Evolutionary conservation across 441 rosid genomes (phyloP).

Genomic region (Flueggea neowawraea): DNA sequence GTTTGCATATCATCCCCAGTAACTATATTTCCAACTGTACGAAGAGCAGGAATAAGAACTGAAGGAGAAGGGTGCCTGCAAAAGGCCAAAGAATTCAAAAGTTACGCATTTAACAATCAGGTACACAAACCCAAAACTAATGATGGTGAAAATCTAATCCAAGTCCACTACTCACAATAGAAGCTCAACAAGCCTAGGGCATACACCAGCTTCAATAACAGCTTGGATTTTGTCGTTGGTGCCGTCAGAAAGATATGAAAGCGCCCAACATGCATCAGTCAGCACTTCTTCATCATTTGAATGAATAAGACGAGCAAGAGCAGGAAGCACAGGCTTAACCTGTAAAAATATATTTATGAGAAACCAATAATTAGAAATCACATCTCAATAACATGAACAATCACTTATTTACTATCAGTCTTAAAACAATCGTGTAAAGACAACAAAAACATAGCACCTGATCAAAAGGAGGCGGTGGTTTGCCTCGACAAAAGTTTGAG

Average conservation of each 20-base stretch:
- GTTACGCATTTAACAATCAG: neutral
- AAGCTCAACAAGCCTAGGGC: conserved; percentile 69
- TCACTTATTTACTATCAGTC: no score
- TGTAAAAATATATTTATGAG: conserved; percentile 15
- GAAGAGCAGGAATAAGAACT: conserved; percentile 90
- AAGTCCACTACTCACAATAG: conserved; percentile 46
- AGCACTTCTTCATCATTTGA: conserved; percentile 86
- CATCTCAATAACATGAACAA: no score
- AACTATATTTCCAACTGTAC: conserved; percentile 81
- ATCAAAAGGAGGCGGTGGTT: conserved; percentile 88
- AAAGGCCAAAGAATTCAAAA: conserved; percentile 8
- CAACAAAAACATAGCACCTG: conserved; percentile 33
- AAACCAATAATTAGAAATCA: neutral
- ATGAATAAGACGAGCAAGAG: conserved; percentile 61
- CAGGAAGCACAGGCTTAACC: conserved; percentile 86
- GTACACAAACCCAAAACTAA: neutral
- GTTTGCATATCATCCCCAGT: conserved; percentile 89
- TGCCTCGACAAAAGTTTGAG: conserved; percentile 89
- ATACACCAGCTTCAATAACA: conserved; percentile 72
- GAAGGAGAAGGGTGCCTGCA: conserved; percentile 77
- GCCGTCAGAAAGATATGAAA: conserved; percentile 90
- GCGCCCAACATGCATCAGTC: conserved; percentile 94
- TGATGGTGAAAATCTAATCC: neutral
- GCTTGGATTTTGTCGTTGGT: conserved; percentile 86
- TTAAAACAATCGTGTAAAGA: no score